A percentile compares a stretch with the other conserved stretches of the same genome.
Evolutionary conservation across 352 stramenopile species (phyloP).

Genomic region (Phytophthora citricola): DNA sequence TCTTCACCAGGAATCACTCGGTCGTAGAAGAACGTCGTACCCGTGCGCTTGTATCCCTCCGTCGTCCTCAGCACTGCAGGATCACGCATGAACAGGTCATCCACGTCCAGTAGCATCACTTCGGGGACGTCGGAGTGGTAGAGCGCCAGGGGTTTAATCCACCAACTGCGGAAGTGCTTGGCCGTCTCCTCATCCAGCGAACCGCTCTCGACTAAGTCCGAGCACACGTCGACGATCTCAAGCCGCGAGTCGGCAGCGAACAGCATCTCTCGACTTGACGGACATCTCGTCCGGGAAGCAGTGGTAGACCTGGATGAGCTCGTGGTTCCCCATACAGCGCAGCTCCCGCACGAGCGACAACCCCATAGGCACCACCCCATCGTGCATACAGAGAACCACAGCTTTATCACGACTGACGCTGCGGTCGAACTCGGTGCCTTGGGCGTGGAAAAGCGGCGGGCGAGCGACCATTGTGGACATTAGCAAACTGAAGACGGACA

Average conservation of each 20-base stretch:
- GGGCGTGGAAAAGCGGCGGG: constrained; percentile 17
- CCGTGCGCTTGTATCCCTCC: constrained; percentile 47
- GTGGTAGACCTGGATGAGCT: constrained; percentile 62
- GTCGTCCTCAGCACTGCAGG: constrained; percentile 45
- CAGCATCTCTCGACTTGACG: constrained; percentile 33
- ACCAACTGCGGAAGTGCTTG: constrained; percentile 56
- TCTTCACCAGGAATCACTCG: constrained; percentile 44
- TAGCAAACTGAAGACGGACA: constrained; percentile 7
- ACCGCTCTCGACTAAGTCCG: constrained; percentile 23
- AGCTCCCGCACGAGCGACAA: constrained; percentile 55
- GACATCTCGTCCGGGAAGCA: constrained; percentile 54
- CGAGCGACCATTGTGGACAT: constrained; percentile 9
- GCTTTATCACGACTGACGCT: constrained; percentile 32
- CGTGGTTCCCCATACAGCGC: constrained; percentile 49
- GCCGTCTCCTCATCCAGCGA: constrained; percentile 13
- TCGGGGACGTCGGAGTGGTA: constrained; percentile 53
- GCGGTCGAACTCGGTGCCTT: constrained; percentile 23
- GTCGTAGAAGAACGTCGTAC: constrained; percentile 81
- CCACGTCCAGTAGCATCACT: constrained; percentile 64
- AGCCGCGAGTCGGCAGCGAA: constrained; percentile 32
- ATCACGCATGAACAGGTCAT: constrained; percentile 56
- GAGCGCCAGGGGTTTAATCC: constrained; percentile 65
- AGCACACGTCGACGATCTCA: constrained; percentile 58
- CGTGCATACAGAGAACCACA: constrained; percentile 54
- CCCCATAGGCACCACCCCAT: constrained; percentile 45